Base-by-base conservation (phyloP, 1,284 basidiomycete genomes). In the Moniliella sp. region DNA sequence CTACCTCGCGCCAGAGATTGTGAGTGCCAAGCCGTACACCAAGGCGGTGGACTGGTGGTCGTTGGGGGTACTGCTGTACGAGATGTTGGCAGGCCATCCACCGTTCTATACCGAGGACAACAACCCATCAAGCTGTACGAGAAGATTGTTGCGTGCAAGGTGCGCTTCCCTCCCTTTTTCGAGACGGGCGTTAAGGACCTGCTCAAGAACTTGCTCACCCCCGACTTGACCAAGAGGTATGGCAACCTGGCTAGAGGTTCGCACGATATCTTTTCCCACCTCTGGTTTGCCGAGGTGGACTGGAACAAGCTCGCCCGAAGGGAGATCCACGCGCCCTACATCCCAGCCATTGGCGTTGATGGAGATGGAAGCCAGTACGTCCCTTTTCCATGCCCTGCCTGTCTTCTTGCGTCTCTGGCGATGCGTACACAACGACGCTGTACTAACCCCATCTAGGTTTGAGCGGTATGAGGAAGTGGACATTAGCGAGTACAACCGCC, bases 41-140 rank as follows among this genome's bases (percentile, higher is more conserved):
- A 93, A 93, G 64, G 78, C 74, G 46, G 91, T 97, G 1, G 91
- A 97, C 57, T 97, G 91, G 88, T 97, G 94, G 62, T 86, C 88
- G 0, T 71, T 97, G 18, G 88, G 88, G 30, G 83, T 97, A 15
- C 70, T 97, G 25, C 65, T 70, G 19, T 71, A 69, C 42, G 69
- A 71, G 49, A 71, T 71, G 69, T 61, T 71, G 13, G 66, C n/a
- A n/a, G n/a, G n/a, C 23, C 53, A 59, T 30, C 56, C 56, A 18
- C 56, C 56, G 0, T 59, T 59, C 33, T 59, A 54, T 30, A 60
- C 53, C 27, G 61, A 72, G 42, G 70, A 72, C 43, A 66, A 68
- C 15, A 71, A 71, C 48, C 71, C 71, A 71, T 73, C 66, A 68
- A 69, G 44, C 75, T 93, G 33, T 99, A 83, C 62, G 88, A 99